These are phyloP conservation scores for Agaricales sp. DNA, from an alignment of 1,284 basidiomycete species.

Conservation along the genomic window DNA sequence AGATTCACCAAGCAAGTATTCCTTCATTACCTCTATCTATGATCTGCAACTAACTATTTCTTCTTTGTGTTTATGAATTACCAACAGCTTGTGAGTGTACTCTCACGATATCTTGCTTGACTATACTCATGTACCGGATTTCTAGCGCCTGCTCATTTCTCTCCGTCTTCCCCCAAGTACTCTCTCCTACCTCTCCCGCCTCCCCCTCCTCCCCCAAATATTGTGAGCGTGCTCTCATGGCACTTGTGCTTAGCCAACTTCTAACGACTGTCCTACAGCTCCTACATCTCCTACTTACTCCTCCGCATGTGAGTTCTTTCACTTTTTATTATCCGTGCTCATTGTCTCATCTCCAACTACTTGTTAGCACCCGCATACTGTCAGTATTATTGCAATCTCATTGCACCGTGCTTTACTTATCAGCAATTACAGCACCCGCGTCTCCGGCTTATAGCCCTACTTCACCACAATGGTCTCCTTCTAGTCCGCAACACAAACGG, in stretches of 20 bases:
- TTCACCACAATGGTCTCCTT: slow-evolving; percentile 73
- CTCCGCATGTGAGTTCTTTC: slow-evolving; percentile 61
- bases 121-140: slow-evolving; percentile 54
- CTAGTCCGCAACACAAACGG: slow-evolving; percentile 60
- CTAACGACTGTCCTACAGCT: slow-evolving; percentile 42
- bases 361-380: slow-evolving; percentile 58
- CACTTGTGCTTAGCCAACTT: too few species aligned
- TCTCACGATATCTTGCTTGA: too few species aligned
- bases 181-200: slow-evolving; percentile 64
- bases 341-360: slow-evolving; percentile 11
- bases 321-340: slow-evolving; percentile 10
- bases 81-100: slow-evolving; percentile 48
- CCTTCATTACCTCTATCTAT: slow-evolving; percentile 10
- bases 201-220: slow-evolving; percentile 69
- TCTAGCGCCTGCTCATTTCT: too few species aligned
- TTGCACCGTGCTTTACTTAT: slow-evolving; percentile 12
- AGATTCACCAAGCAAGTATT: slow-evolving; percentile 70
- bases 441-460: slow-evolving; percentile 79
- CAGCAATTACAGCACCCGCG: slow-evolving; percentile 48
- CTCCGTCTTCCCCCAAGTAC: slow-evolving; percentile 72
- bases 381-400: slow-evolving; percentile 26
- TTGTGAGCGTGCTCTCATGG: slow-evolving; percentile 58
- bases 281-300: slow-evolving; percentile 81
- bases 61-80: too few species aligned
- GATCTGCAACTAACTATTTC: slow-evolving; percentile 14